Base-by-base conservation (phyloP, 164 flowering plant genomes). In the Umbilicus rupestris region DNA sequence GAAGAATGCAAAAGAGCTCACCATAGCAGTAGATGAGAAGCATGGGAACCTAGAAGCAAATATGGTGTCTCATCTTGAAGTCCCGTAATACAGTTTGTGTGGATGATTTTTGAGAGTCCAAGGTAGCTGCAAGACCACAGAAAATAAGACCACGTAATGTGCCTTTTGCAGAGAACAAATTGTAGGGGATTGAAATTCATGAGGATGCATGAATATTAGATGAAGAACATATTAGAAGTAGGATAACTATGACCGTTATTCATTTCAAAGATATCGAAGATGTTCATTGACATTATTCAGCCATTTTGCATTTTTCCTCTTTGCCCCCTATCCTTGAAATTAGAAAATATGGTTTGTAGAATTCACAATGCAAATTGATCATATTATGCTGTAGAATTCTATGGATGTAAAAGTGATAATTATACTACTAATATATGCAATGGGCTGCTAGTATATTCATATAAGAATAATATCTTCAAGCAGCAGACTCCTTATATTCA, bases 1-100 rank as follows among this genome's bases (percentile, higher is more conserved):
- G 1, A 63, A 63, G 71, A 83, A 81, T 66, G 82, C 85, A 7
- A 73, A 74, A 64, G 75, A 73, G 39, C 74, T 81, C 15, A 80
- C 79, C 46, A 71, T 39, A n/a, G 64, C 28, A 8, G 47, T 68
- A 6, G 71, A 69, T 17, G 70, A 29, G 60, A 12, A 26, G 6
- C 19, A 58, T n/a, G 67, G 66, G 45, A 68, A 76, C 41, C 67
- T 68, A 49, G 73, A 71, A 45, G 55, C 70, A 30, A 49, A 28
- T 52, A 52, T 76, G 63, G 35, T 59, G 19, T 59, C 63, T 59
- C 2, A 59, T 46, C 3, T 4, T 46, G 20, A 46, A 46, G 22
- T 19, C n/a, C 20, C n/a, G n/a, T 46, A 46, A 19, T 46, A 41
- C 44, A 41, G 44, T 41, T 41, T 41, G 44, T 41, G 12, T 5